Evolutionary conservation across 352 stramenopile genomes (phyloP).

Genomic region (Phytophthora sp.): DNA sequence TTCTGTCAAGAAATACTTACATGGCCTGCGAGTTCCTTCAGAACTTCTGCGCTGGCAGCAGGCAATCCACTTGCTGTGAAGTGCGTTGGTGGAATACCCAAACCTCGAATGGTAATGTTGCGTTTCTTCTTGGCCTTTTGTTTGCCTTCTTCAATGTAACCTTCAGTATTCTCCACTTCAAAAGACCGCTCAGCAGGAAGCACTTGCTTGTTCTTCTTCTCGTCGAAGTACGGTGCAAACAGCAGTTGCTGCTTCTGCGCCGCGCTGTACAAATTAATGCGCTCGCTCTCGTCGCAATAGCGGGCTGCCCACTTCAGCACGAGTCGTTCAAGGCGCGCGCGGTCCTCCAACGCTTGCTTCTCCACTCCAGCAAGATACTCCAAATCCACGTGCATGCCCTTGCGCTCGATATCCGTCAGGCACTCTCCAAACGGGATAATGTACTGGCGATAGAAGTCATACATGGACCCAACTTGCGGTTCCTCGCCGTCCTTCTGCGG

Average conservation of each 20-base stretch:
- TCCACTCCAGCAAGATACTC: slow-evolving; percentile 94
- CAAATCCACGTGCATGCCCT: slow-evolving; percentile 90
- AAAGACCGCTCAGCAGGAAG: slow-evolving; percentile 73
- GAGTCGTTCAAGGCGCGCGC: slow-evolving; percentile 69
- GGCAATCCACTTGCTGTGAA: slow-evolving; percentile 93
- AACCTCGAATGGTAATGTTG: slow-evolving; percentile 82
- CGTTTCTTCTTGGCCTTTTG: slow-evolving; percentile 80
- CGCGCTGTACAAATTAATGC: slow-evolving; percentile 95
- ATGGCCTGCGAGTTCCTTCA: slow-evolving; percentile 93
- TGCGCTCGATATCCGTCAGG: slow-evolving; percentile 98
- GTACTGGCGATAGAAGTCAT: slow-evolving; percentile 97
- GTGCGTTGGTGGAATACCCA: slow-evolving; percentile 93
- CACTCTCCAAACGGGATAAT: slow-evolving; percentile 98
- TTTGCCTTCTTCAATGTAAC: slow-evolving; percentile 73
- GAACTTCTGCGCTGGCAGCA: slow-evolving; percentile 93
- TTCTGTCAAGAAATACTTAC: slow-evolving; percentile 24
- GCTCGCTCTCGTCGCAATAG: slow-evolving; percentile 94
- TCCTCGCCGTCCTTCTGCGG: slow-evolving; percentile 1
- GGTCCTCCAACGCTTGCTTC: slow-evolving; percentile 90
- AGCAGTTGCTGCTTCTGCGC: slow-evolving; percentile 96
- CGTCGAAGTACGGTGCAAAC: slow-evolving; percentile 92
- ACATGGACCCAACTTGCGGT: slow-evolving; percentile 80
- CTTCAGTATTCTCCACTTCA: slow-evolving; percentile 85
- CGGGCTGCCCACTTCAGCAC: slow-evolving; percentile 93
- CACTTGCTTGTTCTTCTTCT: slow-evolving; percentile 77